Base-by-base conservation (phyloP, 768 basidiomycete genomes). In the Gymnopilus junonius region DNA sequence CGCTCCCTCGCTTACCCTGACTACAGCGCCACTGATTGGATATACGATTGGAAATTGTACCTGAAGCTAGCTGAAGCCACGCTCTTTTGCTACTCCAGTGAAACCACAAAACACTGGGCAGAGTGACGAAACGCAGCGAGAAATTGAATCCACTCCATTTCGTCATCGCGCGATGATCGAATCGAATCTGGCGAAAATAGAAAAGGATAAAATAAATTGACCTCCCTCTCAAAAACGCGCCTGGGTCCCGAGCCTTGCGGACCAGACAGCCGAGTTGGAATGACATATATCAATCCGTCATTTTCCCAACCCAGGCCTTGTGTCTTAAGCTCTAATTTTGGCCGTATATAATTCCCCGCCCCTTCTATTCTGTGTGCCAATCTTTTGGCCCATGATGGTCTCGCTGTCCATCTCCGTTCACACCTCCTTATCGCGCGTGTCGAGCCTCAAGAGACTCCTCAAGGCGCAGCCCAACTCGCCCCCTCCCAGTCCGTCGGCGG, bases 211-310 rank as follows among this genome's bases (percentile, higher is more conserved):
- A 55, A 39, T 39, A 40, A 55, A 55, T 27, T 55, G 54, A 12
- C 39, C 8, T 15, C 21, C 39, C 8, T 15, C 39, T 20, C 39
- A 17, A 25, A 39, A 39, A 55, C 37, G 34, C 39, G 20, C 8
- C 51, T 46, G 53, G 31, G 62, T 55, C 61, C 61, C 61, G 61
- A 46, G 34, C 55, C 46, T 58, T 48, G 39, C 61, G 61, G 61
- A 58, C 31, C 61, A 55, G 61, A 58, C 31, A 32, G 48, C 48
- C 48, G 48, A 35, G 55, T 31, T 57, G 57, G 37, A 50, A 63
- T 63, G 62, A 63, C 62, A 63, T 63, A 63, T 51, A 58, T 63
- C 55, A 50, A 53, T 55, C 55, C 62, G 62, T 63, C 62, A 63
- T 63, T 51, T n/a, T 43, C 55, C 50, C 40, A 42, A 25, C 17